Conservation (phyloP, 768 basidiomycete species). For the Neoboletus subvelutipes region DNA sequence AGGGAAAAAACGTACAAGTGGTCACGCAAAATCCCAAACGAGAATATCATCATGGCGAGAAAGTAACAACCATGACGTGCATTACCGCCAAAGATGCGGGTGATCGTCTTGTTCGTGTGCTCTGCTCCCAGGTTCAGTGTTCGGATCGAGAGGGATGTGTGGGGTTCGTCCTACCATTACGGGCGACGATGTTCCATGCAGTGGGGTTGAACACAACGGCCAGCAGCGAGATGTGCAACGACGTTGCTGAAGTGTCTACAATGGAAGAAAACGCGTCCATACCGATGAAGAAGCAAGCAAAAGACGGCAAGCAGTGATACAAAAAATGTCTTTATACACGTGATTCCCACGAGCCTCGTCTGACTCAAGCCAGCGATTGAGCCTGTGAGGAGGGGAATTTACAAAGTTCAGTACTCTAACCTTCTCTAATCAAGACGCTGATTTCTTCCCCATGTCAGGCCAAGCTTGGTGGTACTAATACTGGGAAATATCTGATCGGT, state of each 20-base stretch:
- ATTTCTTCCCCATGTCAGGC: neutral
- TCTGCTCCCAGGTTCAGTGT: slow-evolving; percentile 38
- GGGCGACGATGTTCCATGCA: slow-evolving; percentile 94
- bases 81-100: slow-evolving; percentile 76
- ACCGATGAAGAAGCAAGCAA: neutral
- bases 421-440: neutral
- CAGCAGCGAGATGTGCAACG: slow-evolving; percentile 63
- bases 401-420: neutral
- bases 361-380: too few relatives aligned
- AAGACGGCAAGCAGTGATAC: neutral
- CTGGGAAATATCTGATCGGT: neutral
- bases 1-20: slow-evolving; percentile 58
- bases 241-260: slow-evolving; percentile 63
- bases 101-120: slow-evolving; percentile 85
- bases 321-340: neutral
- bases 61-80: slow-evolving; percentile 80
- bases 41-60: slow-evolving; percentile 82
- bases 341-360: slow-evolving; percentile 11
- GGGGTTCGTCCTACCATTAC: slow-evolving; percentile 62
- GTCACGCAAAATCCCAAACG: slow-evolving; percentile 83
- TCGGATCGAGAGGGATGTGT: neutral
- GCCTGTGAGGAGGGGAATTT: neutral
- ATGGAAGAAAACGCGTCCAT: slow-evolving; percentile 32
- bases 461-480: neutral
- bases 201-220: slow-evolving; percentile 88